Base-by-base conservation (phyloP, 2,329 filamentous ascomycete species). In the Stachybotrys chlorohalonatus region DNA sequence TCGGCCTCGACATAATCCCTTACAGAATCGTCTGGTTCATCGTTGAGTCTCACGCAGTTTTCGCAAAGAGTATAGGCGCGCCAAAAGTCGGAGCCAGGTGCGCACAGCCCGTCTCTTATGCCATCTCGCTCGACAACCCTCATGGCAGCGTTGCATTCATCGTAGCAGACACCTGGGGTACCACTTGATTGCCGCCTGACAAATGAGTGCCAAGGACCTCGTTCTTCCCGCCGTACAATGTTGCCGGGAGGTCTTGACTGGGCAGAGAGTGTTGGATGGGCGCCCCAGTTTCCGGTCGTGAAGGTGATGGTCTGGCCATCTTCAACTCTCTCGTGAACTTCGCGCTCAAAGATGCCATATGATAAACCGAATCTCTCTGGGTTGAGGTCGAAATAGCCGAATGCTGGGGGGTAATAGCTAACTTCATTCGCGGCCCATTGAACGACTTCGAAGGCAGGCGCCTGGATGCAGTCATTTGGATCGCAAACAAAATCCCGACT, bases 381-480 rank as follows among this genome's bases (percentile, higher is more conserved):
- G 54, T 84, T 73, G n/a, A 89, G 74, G 56, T 87, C 78, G 69
- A 84, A 89, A 64, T 87, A 88, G 4, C 77, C 81, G 11, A 59
- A 58, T 4, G 62, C 59, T 1, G 78, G 73, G 2, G 77, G 77
- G 58, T 78, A 84, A 62, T 79, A 83, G 15, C 68, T 58, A 0
- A 78, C 81, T 48, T 71, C 55, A 54, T 75, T 73, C 1, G 65
- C 60, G 0, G 66, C 60, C 81, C 80, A 84, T 0, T 61, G 62
- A 0, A 74, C 64, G 1, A 59, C 59, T 1, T 62, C 60, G 57
- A 70, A 64, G 0, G 62, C 55, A 0, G 76, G 79, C 9, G 80
- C 64, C 3, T 60, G 59, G 1, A 76, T 65, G 59, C 81, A 84
- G 58, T 74, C 66, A 11, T 64, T 54, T 0, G 70, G 71, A 8